Base-by-base conservation (phyloP, 164 flowering plant species). In the Tetrastigma voinierianum region DNA sequence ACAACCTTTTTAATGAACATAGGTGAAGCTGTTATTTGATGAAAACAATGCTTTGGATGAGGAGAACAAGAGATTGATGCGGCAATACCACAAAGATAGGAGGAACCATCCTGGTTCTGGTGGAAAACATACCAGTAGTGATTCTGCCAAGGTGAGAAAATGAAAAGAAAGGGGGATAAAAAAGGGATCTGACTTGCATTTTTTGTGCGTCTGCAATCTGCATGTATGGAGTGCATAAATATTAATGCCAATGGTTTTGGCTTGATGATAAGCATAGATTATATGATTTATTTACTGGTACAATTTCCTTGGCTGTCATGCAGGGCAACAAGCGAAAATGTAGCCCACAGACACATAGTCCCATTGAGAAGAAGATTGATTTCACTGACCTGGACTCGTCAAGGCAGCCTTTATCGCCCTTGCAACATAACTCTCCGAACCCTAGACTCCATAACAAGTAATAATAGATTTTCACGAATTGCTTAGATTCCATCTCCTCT, bases 271-370 rank as follows among this genome's bases (percentile, higher is more conserved):
- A 10, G 1, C 59, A 56, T 25, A 7, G 60, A 15, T 57, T 23
- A 3, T 24, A 16, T 24, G 57, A 25, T 61, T n/a, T 68, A 40
- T 25, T 24, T 59, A 23, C 20, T 55, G 20, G 17, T 59, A 9
- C 47, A 0, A 17, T 15, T 40, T 68, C 15, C 19, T 69, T 51
- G 53, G 40, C 14, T 59, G 32, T 21, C 24, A 61, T 66, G 72
- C 82, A 92, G 97, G 70, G 85, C 18, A 85, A 76, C 70, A 90
- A 92, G 72, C 74, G 93, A 51, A 88, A 88, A 70, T 84, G 83
- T 2, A 85, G 91, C 67, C 82, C 90, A 9, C 81, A 68, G 67
- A 73, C 54, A 61, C 63, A 72, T 62, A 81, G 82, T 70, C 82
- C 88, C 2, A 63, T 80, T 45, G 85, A 78, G 73, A 72, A 66